phyloP scores from a whole-genome alignment of 805 yeast species.

The Saccharomycopsis amapae region DNA sequence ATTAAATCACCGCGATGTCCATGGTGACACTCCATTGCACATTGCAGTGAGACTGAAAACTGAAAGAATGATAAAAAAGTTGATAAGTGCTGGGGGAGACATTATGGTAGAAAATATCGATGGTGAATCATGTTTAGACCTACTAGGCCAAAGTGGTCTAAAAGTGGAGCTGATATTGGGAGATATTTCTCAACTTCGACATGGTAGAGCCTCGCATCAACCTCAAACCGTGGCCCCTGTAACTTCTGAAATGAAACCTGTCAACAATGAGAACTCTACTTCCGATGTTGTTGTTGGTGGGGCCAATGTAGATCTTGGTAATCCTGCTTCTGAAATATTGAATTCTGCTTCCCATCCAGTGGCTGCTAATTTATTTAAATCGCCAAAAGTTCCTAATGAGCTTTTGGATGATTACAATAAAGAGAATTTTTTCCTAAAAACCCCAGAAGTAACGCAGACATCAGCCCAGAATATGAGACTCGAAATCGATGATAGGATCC shows the following conservation, averaged over 20 bases:
- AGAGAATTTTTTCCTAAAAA: conserved; percentile 6
- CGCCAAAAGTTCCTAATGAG: no score
- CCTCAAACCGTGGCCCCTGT: no score
- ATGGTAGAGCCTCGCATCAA: neutral
- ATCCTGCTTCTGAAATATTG: no score
- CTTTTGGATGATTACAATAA: conserved; percentile 7
- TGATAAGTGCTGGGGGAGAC: conserved; percentile 40
- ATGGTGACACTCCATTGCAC: conserved; percentile 83
- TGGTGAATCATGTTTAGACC: conserved; percentile 28
- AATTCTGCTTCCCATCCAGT: no score
- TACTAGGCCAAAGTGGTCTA: conserved; percentile 2
- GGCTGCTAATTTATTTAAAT: no score
- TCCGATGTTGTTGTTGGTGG: no score
- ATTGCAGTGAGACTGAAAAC: conserved; percentile 59
- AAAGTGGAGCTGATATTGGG: neutral
- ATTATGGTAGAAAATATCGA: conserved; percentile 18
- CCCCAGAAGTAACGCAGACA: neutral
- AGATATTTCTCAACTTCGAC: neutral
- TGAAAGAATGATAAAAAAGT: conserved; percentile 34
- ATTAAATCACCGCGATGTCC: conserved; percentile 67
- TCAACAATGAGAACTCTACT: no score
- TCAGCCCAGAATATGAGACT: neutral
- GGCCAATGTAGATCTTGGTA: no score
- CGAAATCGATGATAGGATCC: no score
- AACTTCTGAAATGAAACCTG: no score